phyloP scores from a whole-genome alignment of 768 basidiomycete genomes.

The Leccinum subgranulosum region DNA sequence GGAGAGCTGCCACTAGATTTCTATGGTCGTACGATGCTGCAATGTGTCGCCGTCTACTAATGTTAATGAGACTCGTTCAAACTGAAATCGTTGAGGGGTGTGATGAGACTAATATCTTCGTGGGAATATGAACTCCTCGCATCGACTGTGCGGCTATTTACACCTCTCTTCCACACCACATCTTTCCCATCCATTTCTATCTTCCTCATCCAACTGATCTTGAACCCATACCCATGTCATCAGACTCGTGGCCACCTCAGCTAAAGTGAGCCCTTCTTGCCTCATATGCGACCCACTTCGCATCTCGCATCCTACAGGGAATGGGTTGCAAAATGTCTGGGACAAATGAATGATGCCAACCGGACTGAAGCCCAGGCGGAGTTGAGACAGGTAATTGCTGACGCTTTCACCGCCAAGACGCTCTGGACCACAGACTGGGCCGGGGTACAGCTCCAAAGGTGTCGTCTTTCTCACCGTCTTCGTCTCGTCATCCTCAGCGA shows the following conservation, averaged over 20 bases:
- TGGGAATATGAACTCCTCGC: slow-evolving; percentile 16
- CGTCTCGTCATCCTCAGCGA: slow-evolving; percentile 19
- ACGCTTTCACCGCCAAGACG: slow-evolving; percentile 79
- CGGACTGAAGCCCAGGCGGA: slow-evolving; percentile 87
- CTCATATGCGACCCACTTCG: not conserved
- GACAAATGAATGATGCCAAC: slow-evolving; percentile 87
- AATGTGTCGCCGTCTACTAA: slow-evolving; percentile 19
- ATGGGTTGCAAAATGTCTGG: slow-evolving; percentile 93
- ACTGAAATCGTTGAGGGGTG: not conserved
- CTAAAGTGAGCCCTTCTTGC: slow-evolving; percentile 53
- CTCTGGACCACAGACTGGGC: slow-evolving; percentile 96
- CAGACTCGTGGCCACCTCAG: slow-evolving; percentile 78
- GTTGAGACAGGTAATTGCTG: slow-evolving; percentile 94
- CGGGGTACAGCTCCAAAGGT: slow-evolving; percentile 86
- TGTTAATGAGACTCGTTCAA: slow-evolving; percentile 23
- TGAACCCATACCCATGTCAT: slow-evolving; percentile 47
- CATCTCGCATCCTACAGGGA: slow-evolving; percentile 51
- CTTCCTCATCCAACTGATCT: slow-evolving; percentile 1
- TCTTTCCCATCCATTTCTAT: not conserved
- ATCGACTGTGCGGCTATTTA: slow-evolving; percentile 2
- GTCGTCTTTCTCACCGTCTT: slow-evolving; percentile 1
- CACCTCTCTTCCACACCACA: slow-evolving; percentile 1
- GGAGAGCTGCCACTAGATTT: slow-evolving; percentile 20
- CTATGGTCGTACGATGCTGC: slow-evolving; percentile 24
- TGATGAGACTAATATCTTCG: slow-evolving; percentile 1